These are phyloP conservation scores for Trichoderma oligosporum DNA, from an alignment of 2,329 filamentous ascomycete genomes.

Conservation along the genomic window DNA sequence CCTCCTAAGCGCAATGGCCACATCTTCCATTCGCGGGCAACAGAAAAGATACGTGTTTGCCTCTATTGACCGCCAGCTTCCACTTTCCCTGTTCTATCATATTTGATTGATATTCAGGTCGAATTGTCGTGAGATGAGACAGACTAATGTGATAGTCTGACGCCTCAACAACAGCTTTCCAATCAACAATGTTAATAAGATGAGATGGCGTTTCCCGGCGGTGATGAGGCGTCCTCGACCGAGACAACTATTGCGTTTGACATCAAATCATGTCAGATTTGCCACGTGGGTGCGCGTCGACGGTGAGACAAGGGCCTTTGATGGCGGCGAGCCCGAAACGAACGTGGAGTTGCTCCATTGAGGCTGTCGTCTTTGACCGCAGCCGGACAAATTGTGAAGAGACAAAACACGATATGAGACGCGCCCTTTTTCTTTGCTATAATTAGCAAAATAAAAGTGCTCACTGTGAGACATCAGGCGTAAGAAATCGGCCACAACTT, in stretches of 20 bases:
- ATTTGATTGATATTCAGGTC: neutral
- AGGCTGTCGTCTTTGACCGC: neutral
- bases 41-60: conserved; percentile 2
- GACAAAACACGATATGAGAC: neutral
- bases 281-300: conserved; percentile 3
- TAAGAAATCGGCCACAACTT: conserved; percentile 10
- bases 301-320: conserved; percentile 14
- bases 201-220: neutral
- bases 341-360: conserved; percentile 17
- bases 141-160: conserved; percentile 1
- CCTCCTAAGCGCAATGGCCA: conserved; percentile 7
- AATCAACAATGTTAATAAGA: neutral
- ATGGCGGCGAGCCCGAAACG: conserved; percentile 17
- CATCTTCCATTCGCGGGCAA: neutral
- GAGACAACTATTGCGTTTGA: neutral
- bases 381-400: neutral
- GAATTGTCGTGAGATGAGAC: conserved; percentile 6
- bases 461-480: conserved; percentile 4
- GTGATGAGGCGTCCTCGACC: conserved; percentile 7
- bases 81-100: neutral
- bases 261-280: conserved; percentile 15
- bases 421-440: neutral
- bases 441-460: neutral
- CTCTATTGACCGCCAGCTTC: conserved; percentile 5
- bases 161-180: neutral